phyloP scores from a whole-genome alignment of 148 eudicot genomes.

The Chenopodium quinoa region DNA sequence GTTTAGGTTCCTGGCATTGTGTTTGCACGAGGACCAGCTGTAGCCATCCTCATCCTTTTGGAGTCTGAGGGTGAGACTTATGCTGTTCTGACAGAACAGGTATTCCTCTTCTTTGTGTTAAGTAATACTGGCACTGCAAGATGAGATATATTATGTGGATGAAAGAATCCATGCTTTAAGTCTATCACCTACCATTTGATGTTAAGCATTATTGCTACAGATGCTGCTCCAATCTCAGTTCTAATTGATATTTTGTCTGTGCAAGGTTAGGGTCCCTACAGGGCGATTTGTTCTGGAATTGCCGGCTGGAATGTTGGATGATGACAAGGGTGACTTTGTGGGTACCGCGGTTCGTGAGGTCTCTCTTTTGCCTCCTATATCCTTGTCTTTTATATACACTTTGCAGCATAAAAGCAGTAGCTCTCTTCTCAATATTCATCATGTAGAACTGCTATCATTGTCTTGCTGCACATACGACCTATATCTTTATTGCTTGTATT shows the following conservation, averaged over 20 bases:
- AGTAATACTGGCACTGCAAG: not conserved
- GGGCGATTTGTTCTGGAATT: conserved; percentile 82
- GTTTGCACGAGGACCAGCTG: conserved; percentile 98
- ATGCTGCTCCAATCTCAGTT: not conserved
- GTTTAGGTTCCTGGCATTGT: conserved; percentile 94
- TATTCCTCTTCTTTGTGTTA: conserved; percentile 16
- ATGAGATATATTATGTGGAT: not conserved
- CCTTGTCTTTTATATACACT: not conserved
- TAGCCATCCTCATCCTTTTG: conserved; percentile 85
- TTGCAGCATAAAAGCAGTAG: not conserved
- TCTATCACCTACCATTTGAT: not conserved
- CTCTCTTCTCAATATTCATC: not conserved
- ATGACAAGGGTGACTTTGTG: conserved; percentile 80
- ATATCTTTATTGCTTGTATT: not conserved
- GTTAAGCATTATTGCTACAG: not conserved
- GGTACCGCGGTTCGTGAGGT: conserved; percentile 98
- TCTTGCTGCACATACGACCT: not conserved
- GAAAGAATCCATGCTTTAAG: not conserved
- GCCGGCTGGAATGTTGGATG: conserved; percentile 99
- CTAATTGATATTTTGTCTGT: conserved; percentile 19
- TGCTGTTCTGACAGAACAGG: conserved; percentile 95
- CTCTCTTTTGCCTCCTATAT: conserved; percentile 18
- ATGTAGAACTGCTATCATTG: not conserved
- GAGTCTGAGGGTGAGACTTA: conserved; percentile 87
- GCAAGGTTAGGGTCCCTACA: conserved; percentile 92